Evolutionary conservation across 139 green algal species (phyloP).

Genomic region (Picochlorum sp.): DNA sequence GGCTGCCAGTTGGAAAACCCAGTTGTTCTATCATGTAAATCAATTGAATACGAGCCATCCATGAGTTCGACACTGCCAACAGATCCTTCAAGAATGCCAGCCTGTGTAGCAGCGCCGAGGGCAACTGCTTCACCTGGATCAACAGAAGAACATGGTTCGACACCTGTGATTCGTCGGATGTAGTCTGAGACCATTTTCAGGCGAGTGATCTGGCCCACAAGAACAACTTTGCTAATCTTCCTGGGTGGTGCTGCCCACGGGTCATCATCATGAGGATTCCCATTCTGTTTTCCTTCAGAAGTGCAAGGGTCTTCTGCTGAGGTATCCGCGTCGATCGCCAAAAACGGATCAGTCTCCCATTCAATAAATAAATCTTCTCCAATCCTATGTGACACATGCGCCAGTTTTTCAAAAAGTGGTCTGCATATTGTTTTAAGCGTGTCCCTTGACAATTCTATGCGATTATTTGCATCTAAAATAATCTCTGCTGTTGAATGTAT

Average conservation of each 20-base stretch:
- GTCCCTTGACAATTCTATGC: not conserved
- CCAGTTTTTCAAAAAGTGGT: constrained; percentile 22
- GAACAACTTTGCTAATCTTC: constrained; percentile 46
- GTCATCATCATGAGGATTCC: constrained; percentile 8
- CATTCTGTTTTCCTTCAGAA: not conserved
- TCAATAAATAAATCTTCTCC: constrained; percentile 22
- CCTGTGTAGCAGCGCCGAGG: constrained; percentile 37
- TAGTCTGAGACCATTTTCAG: constrained; percentile 47
- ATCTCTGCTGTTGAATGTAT: not conserved
- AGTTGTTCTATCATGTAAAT: constrained; percentile 28
- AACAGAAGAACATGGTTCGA: constrained; percentile 22
- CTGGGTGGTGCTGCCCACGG: constrained; percentile 48
- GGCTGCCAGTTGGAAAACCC: constrained; percentile 34
- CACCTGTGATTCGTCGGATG: constrained; percentile 39
- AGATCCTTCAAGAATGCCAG: constrained; percentile 31
- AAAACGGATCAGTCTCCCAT: constrained; percentile 17
- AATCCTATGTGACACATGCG: constrained; percentile 17
- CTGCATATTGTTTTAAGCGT: constrained; percentile 11
- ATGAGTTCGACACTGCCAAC: constrained; percentile 39
- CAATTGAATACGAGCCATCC: constrained; percentile 39
- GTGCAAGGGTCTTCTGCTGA: not conserved
- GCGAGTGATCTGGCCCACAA: constrained; percentile 62
- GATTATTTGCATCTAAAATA: too few relatives aligned
- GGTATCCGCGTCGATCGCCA: constrained; percentile 2
- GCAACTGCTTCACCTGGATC: constrained; percentile 36